Base-by-base conservation (phyloP, 257 asterid species). In the Euphrasia confusa region DNA sequence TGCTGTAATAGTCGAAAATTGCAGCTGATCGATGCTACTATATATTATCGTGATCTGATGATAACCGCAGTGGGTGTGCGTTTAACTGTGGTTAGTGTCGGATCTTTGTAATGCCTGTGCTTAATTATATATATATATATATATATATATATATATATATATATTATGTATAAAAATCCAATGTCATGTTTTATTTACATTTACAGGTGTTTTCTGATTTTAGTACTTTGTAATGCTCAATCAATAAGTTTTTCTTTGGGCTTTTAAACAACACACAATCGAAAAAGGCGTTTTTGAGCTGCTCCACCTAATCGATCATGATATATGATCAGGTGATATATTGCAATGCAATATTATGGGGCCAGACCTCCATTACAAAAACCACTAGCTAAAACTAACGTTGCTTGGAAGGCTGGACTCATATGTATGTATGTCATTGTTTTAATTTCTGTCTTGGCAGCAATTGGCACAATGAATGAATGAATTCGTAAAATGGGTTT, bases 21-120 rank as follows among this genome's bases (percentile, higher is more conserved):
- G 58, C 58, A 53, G 58, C 58, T 53, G 17, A 48, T 54, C 11
- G 1, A 24, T 27, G 13, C 12, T 24, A 9, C 26, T 44, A 60
- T 62, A 21, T 28, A n/a, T 44, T 55, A 58, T 50, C 54, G 13
- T 69, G 62, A 40, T 60, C 60, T 60, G 50, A 59, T 39, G 44
- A 48, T 67, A 63, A 58, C 76, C 63, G 37, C 72, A 64, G 72
- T 58, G 65, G 65, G 42, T 67, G 61, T 71, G 24, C 35, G 47
- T 54, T 58, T 28, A 65, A 39, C 71, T 68, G 72, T 54, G 72
- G 78, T 65, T 68, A 49, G 24, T 58, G 44, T 53, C 45, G 58
- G 72, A 66, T 55, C 54, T 67, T 42, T 54, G 56, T 50, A 18
- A 50, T 14, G 56, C 12, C 17, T 50, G 56, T 50, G 56, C 28